Percentiles rank a stretch among this genome's conserved stretches.
These are phyloP conservation scores for Begonia fuchsioides DNA, from an alignment of 306 rosid genomes.

Conservation along the genomic window DNA sequence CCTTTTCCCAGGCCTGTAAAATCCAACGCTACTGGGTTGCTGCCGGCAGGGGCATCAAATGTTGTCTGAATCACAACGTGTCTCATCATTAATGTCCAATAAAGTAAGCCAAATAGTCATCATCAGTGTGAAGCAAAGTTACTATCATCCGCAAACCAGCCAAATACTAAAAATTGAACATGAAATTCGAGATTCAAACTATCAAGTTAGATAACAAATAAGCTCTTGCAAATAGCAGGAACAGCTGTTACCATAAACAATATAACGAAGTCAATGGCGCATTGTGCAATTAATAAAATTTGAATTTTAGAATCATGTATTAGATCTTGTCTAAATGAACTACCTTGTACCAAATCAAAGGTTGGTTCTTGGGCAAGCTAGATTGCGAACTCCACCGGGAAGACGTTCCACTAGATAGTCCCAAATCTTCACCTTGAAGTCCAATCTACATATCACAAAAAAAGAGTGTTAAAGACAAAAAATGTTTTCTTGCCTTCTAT, in stretches of 20 bases:
- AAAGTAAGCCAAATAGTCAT: slow-evolving; percentile 1
- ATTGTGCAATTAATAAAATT: no score
- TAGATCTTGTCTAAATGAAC: neutral
- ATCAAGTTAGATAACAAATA: no score
- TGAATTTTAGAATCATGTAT: no score
- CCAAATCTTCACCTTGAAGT: slow-evolving; percentile 58
- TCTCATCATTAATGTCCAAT: slow-evolving; percentile 14
- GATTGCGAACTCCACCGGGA: slow-evolving; percentile 57
- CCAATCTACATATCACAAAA: slow-evolving; percentile 50
- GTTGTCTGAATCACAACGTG: slow-evolving; percentile 36
- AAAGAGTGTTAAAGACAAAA: neutral
- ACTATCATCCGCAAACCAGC: no score
- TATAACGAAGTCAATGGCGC: no score
- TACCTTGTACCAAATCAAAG: slow-evolving; percentile 96
- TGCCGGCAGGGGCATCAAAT: slow-evolving; percentile 53
- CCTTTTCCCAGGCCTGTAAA: slow-evolving; percentile 91
- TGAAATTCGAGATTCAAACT: no score
- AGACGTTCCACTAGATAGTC: slow-evolving; percentile 45
- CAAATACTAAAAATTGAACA: no score
- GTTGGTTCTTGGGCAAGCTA: slow-evolving; percentile 55
- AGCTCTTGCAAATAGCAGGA: no score
- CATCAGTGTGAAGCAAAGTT: no score
- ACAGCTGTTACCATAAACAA: no score
- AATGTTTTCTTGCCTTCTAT: no score
- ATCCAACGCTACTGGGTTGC: slow-evolving; percentile 72